Conservation (phyloP, 1,284 basidiomycete species). For the Paramarasmius palmivorus region DNA sequence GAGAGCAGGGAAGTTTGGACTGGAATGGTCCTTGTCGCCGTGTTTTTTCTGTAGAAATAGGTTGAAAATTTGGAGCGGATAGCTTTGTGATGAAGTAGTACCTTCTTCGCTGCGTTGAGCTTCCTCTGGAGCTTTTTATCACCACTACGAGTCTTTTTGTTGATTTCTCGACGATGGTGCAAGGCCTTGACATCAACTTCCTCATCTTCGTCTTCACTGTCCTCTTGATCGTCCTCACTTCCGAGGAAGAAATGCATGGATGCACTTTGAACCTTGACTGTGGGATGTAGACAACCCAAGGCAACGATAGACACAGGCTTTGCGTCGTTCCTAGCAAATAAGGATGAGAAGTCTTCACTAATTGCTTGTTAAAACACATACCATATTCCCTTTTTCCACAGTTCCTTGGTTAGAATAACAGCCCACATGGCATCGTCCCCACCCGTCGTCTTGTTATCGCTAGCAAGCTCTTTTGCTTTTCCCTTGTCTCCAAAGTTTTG, state of each 20-base stretch:
- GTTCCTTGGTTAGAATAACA: constrained; percentile 89
- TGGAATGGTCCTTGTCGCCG: constrained; percentile 41
- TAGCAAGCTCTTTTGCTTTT: constrained; percentile 52
- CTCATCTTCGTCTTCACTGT: constrained; percentile 72
- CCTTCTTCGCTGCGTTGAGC: constrained; percentile 72
- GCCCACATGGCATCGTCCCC: constrained; percentile 98
- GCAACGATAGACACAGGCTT: constrained; percentile 95
- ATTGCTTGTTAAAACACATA: constrained; percentile 32
- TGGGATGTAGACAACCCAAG: constrained; percentile 92
- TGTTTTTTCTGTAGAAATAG: constrained; percentile 57
- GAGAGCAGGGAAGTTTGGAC: constrained; percentile 88
- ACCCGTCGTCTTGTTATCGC: constrained; percentile 39
- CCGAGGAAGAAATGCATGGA: constrained; percentile 98
- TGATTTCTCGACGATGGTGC: constrained; percentile 83
- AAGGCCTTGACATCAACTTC: constrained; percentile 69
- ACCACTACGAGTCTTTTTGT: constrained; percentile 83
- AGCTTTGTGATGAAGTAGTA: constrained; percentile 23
- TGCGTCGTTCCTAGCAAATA: constrained; percentile 71
- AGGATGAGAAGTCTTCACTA: background rate
- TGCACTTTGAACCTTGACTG: constrained; percentile 92
- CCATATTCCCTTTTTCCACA: constrained; percentile 96
- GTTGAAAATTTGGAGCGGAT: background rate
- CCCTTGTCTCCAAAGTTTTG: constrained; percentile 5
- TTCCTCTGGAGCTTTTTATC: constrained; percentile 79
- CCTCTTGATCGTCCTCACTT: constrained; percentile 69